Evolutionary conservation across 805 yeast species (phyloP).

Genomic region (Zygoascus ofunaensis): DNA sequence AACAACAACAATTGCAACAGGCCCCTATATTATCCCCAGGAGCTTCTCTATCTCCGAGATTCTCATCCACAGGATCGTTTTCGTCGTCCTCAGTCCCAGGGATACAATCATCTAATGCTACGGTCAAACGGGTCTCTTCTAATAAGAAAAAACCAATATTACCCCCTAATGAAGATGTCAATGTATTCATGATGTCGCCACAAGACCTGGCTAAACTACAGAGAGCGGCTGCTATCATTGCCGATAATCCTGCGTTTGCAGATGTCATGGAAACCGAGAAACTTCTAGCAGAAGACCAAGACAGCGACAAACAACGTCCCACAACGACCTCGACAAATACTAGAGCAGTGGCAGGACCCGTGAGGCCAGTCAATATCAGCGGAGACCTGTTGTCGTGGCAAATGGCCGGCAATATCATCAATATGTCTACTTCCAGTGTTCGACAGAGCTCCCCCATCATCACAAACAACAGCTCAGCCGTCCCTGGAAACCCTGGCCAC

Average conservation of each 20-base stretch:
- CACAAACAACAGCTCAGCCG: too few relatives aligned
- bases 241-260: not conserved
- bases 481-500: too few relatives aligned
- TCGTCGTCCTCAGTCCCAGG: not conserved
- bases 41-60: not conserved
- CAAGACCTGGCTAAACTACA: slow-evolving; percentile 11
- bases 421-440: slow-evolving; percentile 2
- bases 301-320: too few relatives aligned
- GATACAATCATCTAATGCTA: not conserved
- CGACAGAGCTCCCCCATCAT: too few relatives aligned
- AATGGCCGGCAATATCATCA: slow-evolving; percentile 18
- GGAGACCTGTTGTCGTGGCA: slow-evolving; percentile 20
- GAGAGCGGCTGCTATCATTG: not conserved
- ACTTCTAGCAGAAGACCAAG: not conserved
- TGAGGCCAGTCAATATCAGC: slow-evolving; percentile 17
- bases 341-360: slow-evolving; percentile 11
- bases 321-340: too few relatives aligned
- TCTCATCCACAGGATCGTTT: not conserved
- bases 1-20: not conserved
- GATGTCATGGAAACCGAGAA: not conserved
- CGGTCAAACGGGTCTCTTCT: not conserved
- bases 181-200: slow-evolving; percentile 11
- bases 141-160: not conserved
- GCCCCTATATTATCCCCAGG: not conserved
- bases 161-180: too few relatives aligned